A percentile compares a stretch with the other conserved stretches of the same genome.
phyloP scores from a whole-genome alignment of 805 yeast species.

The Alloascoidea africana region DNA sequence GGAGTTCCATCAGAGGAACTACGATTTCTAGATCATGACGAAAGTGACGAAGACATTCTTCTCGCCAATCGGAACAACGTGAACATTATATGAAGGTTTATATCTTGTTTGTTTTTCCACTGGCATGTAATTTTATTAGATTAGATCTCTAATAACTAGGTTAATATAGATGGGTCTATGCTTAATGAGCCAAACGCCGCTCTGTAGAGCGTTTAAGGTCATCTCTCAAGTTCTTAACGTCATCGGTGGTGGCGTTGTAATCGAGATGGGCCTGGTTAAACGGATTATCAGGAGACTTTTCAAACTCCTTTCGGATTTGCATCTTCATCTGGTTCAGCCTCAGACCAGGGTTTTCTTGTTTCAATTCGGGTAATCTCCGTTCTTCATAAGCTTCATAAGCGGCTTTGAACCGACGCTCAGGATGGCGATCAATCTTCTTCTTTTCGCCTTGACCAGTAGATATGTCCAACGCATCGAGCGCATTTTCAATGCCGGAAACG shows the following conservation, averaged over 20 bases:
- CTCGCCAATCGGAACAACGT: too few species aligned
- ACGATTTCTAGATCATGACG: too few species aligned
- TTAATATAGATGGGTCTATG: too few species aligned
- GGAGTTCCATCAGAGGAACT: too few species aligned
- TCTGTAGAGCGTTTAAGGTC: slow-evolving; percentile 38
- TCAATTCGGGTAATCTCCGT: slow-evolving; percentile 51
- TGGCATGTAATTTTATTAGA: too few species aligned
- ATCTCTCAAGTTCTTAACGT: slow-evolving; percentile 28
- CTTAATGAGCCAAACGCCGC: slow-evolving; percentile 11
- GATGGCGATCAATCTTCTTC: slow-evolving; percentile 69
- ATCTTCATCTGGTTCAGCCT: slow-evolving; percentile 69
- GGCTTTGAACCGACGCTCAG: slow-evolving; percentile 79
- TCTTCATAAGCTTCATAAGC: slow-evolving; percentile 64
- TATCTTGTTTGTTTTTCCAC: too few species aligned
- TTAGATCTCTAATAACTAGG: too few species aligned
- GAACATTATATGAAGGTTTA: too few species aligned
- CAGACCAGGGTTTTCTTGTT: slow-evolving; percentile 67
- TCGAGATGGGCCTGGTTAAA: slow-evolving; percentile 60
- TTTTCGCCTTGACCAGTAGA: slow-evolving; percentile 31
- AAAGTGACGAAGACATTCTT: too few species aligned
- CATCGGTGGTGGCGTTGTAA: slow-evolving; percentile 46
- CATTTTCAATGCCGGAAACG: slow-evolving; percentile 67
- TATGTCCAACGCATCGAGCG: slow-evolving; percentile 62
- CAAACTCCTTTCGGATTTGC: slow-evolving; percentile 63
- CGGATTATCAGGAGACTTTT: slow-evolving; percentile 69